These are phyloP conservation scores for Plasmopara halstedii DNA, from an alignment of 352 stramenopile genomes.

Conservation along the genomic window DNA sequence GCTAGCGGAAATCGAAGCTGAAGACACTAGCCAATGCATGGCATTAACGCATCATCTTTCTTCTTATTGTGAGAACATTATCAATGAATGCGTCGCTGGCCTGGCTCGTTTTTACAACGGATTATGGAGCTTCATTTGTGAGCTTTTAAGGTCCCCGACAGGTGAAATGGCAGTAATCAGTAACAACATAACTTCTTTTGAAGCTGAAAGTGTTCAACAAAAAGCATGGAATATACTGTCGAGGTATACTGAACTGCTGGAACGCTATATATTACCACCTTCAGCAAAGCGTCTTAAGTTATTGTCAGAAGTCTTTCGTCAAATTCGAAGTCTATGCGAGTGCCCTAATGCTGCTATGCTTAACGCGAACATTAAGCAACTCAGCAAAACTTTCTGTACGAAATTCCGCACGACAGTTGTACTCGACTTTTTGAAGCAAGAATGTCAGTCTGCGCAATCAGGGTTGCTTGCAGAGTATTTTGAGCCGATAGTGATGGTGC, in stretches of 20 bases:
- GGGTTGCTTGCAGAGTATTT: slow-evolving; percentile 61
- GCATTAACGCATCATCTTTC: not conserved
- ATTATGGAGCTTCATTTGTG: slow-evolving; percentile 67
- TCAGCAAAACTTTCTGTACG: slow-evolving; percentile 58
- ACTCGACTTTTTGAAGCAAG: slow-evolving; percentile 42
- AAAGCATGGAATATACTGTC: slow-evolving; percentile 54
- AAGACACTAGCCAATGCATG: slow-evolving; percentile 11
- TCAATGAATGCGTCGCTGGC: slow-evolving; percentile 45
- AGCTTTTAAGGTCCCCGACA: slow-evolving; percentile 53
- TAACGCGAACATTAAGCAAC: slow-evolving; percentile 54
- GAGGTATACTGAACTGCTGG: slow-evolving; percentile 38
- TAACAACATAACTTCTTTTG: slow-evolving; percentile 41
- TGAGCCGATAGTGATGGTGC: slow-evolving; percentile 29
- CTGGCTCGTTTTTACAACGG: slow-evolving; percentile 60
- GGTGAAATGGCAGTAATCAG: slow-evolving; percentile 14
- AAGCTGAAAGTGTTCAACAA: slow-evolving; percentile 59
- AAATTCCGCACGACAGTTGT: slow-evolving; percentile 58
- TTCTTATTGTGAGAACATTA: slow-evolving; percentile 17
- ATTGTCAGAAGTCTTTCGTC: slow-evolving; percentile 55
- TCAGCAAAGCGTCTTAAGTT: slow-evolving; percentile 34
- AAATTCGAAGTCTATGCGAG: slow-evolving; percentile 59
- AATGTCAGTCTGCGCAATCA: slow-evolving; percentile 26
- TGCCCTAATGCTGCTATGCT: slow-evolving; percentile 54
- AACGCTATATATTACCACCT: slow-evolving; percentile 35
- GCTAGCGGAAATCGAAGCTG: slow-evolving; percentile 23